Evolutionary conservation across 148 eudicot species (phyloP).

Genomic region (Vaccinium corymbosum): DNA sequence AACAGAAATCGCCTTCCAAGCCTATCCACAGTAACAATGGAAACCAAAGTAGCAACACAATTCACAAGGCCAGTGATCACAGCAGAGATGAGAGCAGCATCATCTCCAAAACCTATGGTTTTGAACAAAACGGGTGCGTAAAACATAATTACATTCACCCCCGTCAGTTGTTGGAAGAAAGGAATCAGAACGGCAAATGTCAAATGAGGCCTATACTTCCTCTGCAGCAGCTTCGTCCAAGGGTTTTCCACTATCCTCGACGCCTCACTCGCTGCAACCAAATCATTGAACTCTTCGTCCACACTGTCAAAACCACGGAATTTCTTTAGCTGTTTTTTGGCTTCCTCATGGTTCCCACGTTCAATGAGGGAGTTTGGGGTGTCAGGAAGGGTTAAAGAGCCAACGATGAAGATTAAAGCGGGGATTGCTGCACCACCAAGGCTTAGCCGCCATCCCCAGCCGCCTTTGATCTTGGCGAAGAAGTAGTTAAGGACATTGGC

Average conservation of each 20-base stretch:
- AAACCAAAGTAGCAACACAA: not conserved
- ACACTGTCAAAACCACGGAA: not conserved
- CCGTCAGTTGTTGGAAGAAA: not conserved
- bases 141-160: constrained; percentile 5
- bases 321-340: not conserved
- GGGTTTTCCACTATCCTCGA: not conserved
- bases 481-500: too few relatives aligned
- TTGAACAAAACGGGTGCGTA: not conserved
- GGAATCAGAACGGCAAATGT: not conserved
- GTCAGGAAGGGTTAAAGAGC: not conserved
- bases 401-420: not conserved
- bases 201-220: not conserved
- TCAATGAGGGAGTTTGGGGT: constrained; percentile 5
- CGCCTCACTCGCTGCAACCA: not conserved
- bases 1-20: not conserved
- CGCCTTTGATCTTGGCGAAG: too few relatives aligned
- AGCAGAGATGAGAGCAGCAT: constrained; percentile 6
- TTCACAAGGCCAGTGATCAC: not conserved
- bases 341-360: not conserved
- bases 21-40: not conserved
- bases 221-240: not conserved
- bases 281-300: not conserved
- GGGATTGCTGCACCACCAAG: not conserved
- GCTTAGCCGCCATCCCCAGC: too few relatives aligned
- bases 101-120: not conserved